Evolutionary conservation across 345 rosid species (phyloP), one percentile per base, ranked within the genome.

Genomic region (Geranium brycei): DNA sequence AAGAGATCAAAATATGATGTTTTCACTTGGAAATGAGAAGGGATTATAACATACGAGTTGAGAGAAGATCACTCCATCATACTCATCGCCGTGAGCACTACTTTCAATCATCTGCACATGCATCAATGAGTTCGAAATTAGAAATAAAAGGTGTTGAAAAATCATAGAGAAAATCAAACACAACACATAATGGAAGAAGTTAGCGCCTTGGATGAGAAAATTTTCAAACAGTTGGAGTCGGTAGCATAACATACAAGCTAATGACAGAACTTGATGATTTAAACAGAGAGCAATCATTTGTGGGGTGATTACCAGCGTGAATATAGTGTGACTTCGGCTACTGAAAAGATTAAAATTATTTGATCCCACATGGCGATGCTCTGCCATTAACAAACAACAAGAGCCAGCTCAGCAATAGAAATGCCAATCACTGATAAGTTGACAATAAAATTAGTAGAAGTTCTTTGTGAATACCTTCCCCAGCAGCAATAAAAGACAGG

Each of bases 281-380:
- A 23, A 0, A 23, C 28, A 23, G 28, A 23, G 28, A 23, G 28
- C 28, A 23, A 2, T 35, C 10, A 35, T 35, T 4, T 35, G 41
- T 35, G 10, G 15, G 11, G 72, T 41, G 65, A 71, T 69, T 88
- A 88, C 99, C 92, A 95, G 76, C 14, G 97, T 91, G 70, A 95
- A 95, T 72, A 95, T 85, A 56, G 99, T 95, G 82, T 95, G 99
- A 80, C 99, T 95, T 79, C 99, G 85, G 82, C 99, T 95, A 66
- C 99, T 95, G 66, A 91, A 67, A 62, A 95, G 83, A 77, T 95
- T 95, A 80, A 88, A 95, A 75, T 95, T 95, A 82, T 95, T 95
- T 64, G 99, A 95, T 68, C 99, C 99, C 78, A 95, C 97, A 66
- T 95, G 99, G 64, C 99, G 99, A 81, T 95, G 99, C 67, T 95